Conservation (phyloP, 345 rosid species). For the Syzygium grande region DNA sequence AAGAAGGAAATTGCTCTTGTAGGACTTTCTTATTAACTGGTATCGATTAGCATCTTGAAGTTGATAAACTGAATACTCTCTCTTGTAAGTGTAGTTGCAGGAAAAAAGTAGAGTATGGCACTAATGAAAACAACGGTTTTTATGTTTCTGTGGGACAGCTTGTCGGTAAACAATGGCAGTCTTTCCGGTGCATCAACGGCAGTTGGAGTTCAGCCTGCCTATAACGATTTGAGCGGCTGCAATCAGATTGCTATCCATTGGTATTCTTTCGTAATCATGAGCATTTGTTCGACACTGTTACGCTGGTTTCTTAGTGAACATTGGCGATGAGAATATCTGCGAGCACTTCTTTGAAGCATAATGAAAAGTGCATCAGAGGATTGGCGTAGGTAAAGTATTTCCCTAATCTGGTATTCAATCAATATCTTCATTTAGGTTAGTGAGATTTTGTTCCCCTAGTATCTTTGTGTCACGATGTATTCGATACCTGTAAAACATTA, state of each 20-base stretch:
- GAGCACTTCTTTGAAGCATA: neutral
- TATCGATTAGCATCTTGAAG: neutral
- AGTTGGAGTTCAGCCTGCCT: constrained; percentile 27
- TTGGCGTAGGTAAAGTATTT: neutral
- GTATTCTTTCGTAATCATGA: constrained; percentile 10
- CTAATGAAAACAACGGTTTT: neutral
- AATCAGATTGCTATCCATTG: constrained; percentile 12
- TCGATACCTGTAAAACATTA: neutral
- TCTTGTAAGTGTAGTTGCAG: neutral
- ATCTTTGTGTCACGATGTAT: neutral
- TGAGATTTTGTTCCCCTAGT: neutral
- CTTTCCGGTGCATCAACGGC: constrained; percentile 23
- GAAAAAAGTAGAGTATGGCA: neutral
- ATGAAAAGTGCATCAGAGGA: neutral
- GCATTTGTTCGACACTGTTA: constrained; percentile 1
- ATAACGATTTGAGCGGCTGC: constrained; percentile 42
- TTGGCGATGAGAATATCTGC: neutral
- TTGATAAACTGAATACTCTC: neutral
- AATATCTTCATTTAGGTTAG: neutral
- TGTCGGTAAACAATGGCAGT: constrained; percentile 35
- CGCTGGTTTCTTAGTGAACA: neutral
- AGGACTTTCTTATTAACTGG: neutral
- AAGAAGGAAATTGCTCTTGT: neutral
- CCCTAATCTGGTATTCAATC: neutral
- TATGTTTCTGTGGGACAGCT: constrained; percentile 29